Percentiles rank a stretch among this genome's conserved stretches.
Evolutionary conservation across 805 yeast species (phyloP).

Genomic region (Sugiyamaella smithiae): DNA sequence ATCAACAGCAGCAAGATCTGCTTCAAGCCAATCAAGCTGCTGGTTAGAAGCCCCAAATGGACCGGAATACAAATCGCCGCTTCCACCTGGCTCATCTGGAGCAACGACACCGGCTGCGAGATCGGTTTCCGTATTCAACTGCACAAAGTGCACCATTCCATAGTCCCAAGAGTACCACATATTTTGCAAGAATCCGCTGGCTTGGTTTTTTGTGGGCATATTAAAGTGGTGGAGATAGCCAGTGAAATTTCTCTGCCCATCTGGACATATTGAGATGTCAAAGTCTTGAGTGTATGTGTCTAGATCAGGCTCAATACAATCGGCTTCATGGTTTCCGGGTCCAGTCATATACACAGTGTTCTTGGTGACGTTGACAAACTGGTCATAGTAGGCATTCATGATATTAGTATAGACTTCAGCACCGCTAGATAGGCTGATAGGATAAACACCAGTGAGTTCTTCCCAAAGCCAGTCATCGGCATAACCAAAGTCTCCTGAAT

Average conservation of each 20-base stretch:
- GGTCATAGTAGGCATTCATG: slow-evolving; percentile 23
- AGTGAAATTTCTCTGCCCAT: slow-evolving; percentile 31
- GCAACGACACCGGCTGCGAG: slow-evolving; percentile 18
- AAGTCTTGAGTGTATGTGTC: slow-evolving; percentile 12
- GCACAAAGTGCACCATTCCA: slow-evolving; percentile 32
- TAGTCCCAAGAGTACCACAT: slow-evolving; percentile 36
- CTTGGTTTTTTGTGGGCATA: slow-evolving; percentile 28
- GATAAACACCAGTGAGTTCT: slow-evolving; percentile 15
- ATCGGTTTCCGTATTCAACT: slow-evolving; percentile 33
- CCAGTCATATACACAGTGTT: slow-evolving; percentile 23
- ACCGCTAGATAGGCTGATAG: slow-evolving; percentile 10
- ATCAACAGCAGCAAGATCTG: slow-evolving; percentile 30
- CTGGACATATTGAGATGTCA: slow-evolving; percentile 18
- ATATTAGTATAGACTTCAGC: slow-evolving; percentile 19
- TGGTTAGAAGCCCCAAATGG: slow-evolving; percentile 25
- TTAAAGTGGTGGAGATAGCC: slow-evolving; percentile 28
- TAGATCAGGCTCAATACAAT: slow-evolving; percentile 21
- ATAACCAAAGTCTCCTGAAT: slow-evolving; percentile 32
- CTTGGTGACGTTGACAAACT: slow-evolving; percentile 20
- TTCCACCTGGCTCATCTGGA: slow-evolving; percentile 22
- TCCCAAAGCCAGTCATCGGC: slow-evolving; percentile 32
- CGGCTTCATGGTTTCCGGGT: slow-evolving; percentile 28
- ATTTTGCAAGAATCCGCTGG: slow-evolving; percentile 2
- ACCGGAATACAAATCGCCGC: slow-evolving; percentile 25
- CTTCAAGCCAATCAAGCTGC: slow-evolving; percentile 31